Base-by-base conservation (phyloP, 2,329 filamentous ascomycete species). In the Penicillium sp. region DNA sequence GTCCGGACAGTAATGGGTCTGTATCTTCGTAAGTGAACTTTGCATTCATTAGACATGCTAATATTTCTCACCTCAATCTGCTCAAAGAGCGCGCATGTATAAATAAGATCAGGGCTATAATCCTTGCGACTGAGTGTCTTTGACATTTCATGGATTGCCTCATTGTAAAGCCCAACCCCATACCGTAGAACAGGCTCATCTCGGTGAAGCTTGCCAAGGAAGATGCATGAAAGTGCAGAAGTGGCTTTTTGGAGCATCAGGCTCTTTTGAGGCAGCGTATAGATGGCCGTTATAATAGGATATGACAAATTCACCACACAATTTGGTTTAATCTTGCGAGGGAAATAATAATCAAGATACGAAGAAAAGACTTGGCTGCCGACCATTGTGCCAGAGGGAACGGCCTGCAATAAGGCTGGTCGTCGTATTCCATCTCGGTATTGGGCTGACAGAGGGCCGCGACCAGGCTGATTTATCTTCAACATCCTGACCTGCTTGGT, bases 61-160 rank as follows among this genome's bases (percentile, higher is more conserved):
- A 31, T 23, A 36, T 40, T 43, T 13, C 48, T 50, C n/a, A 50
- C 48, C 48, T 34, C 36, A 34, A 50, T 50, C 19, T 50, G 48
- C 16, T 34, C 36, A 18, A 50, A 50, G 19, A 50, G 16, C 23
- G 18, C 8, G 19, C 48, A 50, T 31, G 48, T 50, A 40, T 50
- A 50, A 42, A 50, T 26, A 33, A 50, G 36, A 26, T 50, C 48
- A 33, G 36, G 16, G 14, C 14, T 23, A 26, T 42, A 50, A 43
- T 36, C n/a, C 48, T 34, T 50, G 16, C 37, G 36, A 43, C 18
- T 43, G 14, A 50, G 28, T 23, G 36, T 40, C 48, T 42, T 50
- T 13, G 48, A 50, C 48, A 50, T 43, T 26, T 43, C 36, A 29
- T 24, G 10, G 8, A 50, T 50, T 34, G 36, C 48, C 37, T 43